phyloP scores from a whole-genome alignment of 805 yeast species.

The Diddensiella transvaalensis region DNA sequence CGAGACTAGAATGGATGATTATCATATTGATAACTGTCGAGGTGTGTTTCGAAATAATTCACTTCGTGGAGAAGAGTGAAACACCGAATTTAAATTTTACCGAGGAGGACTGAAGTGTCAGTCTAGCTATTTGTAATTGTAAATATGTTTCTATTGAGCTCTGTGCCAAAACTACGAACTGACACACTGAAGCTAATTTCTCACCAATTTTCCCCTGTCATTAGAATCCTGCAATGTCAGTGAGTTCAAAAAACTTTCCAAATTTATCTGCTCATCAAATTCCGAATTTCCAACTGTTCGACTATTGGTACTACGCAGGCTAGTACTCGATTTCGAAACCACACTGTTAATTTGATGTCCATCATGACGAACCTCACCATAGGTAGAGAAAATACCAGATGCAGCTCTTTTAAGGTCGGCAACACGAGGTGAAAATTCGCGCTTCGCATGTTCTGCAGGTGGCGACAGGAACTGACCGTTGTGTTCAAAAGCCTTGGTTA shows the following conservation, averaged over 20 bases:
- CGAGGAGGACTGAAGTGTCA: background rate
- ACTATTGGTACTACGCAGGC: slow-evolving; percentile 2
- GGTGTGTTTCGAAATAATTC: slow-evolving; percentile 75
- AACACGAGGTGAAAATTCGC: slow-evolving; percentile 20
- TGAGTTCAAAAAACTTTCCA: slow-evolving; percentile 10
- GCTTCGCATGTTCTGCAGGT: background rate
- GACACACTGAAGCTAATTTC: too few relatives aligned
- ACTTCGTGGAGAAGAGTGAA: slow-evolving; percentile 56
- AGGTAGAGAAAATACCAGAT: slow-evolving; percentile 9
- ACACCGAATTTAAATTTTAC: slow-evolving; percentile 10
- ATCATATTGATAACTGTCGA: slow-evolving; percentile 79
- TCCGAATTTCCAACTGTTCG: slow-evolving; percentile 1
- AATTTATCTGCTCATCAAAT: slow-evolving; percentile 9
- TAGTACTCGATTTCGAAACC: background rate
- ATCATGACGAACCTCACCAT: slow-evolving; percentile 1
- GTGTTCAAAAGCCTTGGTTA: background rate
- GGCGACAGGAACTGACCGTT: background rate
- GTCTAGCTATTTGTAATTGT: background rate
- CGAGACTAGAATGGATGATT: slow-evolving; percentile 84
- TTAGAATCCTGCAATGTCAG: slow-evolving; percentile 4
- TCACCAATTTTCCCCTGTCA: slow-evolving; percentile 9
- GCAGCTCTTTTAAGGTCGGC: slow-evolving; percentile 21
- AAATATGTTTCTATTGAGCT: background rate
- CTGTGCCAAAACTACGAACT: background rate
- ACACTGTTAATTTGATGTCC: background rate